Evolutionary conservation across 768 basidiomycete species (phyloP).

Genomic region (Pleurotus pulmonarius): DNA sequence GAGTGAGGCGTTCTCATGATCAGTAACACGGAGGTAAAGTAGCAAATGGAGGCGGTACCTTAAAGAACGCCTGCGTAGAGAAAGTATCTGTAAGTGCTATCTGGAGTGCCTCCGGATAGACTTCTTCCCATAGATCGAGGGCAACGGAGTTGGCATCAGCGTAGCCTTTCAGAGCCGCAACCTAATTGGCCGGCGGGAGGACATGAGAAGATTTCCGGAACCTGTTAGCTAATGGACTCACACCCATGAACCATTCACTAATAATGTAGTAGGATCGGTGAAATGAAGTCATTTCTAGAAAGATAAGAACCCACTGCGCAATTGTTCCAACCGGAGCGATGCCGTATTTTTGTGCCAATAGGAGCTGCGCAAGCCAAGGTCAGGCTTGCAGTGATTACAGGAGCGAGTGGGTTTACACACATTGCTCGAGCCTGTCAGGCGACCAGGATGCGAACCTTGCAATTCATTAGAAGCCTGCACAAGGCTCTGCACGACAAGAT

Average conservation of each 20-base stretch:
- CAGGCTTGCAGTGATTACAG: background rate
- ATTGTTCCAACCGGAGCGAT: constrained; percentile 75
- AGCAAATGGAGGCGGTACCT: constrained; percentile 32
- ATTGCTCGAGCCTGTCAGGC: constrained; percentile 85
- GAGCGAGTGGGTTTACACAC: constrained; percentile 38
- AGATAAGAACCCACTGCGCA: constrained; percentile 61
- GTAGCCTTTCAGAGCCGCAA: constrained; percentile 85
- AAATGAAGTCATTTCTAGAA: background rate
- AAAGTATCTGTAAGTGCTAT: constrained; percentile 96
- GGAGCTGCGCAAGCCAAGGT: constrained; percentile 44
- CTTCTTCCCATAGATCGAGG: constrained; percentile 83
- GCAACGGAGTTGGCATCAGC: constrained; percentile 68
- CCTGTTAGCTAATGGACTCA: constrained; percentile 27
- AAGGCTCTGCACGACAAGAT: constrained; percentile 69
- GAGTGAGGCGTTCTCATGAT: background rate
- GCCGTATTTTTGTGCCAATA: constrained; percentile 77
- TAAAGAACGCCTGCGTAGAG: constrained; percentile 82
- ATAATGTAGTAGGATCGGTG: constrained; percentile 11
- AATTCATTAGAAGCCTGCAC: constrained; percentile 57
- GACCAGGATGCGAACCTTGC: constrained; percentile 36
- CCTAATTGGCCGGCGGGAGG: constrained; percentile 32
- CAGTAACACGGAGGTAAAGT: background rate
- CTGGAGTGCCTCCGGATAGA: constrained; percentile 54
- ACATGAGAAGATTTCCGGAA: background rate
- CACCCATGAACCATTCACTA: constrained; percentile 93